phyloP scores from a whole-genome alignment of 768 basidiomycete species.

The Dioszegia hungarica region DNA sequence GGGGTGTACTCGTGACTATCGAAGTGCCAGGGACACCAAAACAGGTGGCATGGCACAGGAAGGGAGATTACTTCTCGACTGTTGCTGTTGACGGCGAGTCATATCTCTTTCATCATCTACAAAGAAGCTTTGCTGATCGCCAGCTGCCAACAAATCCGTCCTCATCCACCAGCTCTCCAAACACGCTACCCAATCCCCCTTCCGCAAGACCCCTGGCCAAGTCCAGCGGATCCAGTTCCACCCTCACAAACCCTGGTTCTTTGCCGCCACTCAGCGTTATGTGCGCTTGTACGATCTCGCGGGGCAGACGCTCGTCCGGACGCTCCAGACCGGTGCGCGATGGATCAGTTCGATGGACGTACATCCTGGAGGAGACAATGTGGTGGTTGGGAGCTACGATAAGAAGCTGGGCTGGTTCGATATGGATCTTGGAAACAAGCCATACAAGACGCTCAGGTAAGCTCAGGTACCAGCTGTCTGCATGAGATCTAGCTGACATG shows the following conservation, averaged over 20 bases:
- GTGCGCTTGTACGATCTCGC: conserved; percentile 91
- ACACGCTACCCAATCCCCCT: conserved; percentile 94
- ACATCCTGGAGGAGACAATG: conserved; percentile 78
- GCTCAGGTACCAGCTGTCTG: conserved; percentile 21
- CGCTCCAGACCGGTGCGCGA: conserved; percentile 86
- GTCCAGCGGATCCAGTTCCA: conserved; percentile 93
- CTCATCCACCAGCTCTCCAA: conserved; percentile 95
- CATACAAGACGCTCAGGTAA: conserved; percentile 91
- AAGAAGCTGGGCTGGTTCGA: conserved; percentile 99
- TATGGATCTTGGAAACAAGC: conserved; percentile 90
- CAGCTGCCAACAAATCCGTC: conserved; percentile 70
- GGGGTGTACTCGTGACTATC: conserved; percentile 50
- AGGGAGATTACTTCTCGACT: conserved; percentile 91
- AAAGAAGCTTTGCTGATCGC: background rate
- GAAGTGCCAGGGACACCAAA: conserved; percentile 56
- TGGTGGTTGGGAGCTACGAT: conserved; percentile 97
- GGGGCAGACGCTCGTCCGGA: conserved; percentile 87
- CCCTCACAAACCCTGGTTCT: conserved; percentile 89
- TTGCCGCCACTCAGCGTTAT: conserved; percentile 96
- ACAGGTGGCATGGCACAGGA: conserved; percentile 85
- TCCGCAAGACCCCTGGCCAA: conserved; percentile 86
- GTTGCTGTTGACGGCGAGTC: conserved; percentile 68
- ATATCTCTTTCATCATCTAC: background rate
- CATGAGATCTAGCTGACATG: background rate
- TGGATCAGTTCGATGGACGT: conserved; percentile 99